phyloP scores from a whole-genome alignment of 306 rosid genomes.

The Cucumis melo region DNA sequence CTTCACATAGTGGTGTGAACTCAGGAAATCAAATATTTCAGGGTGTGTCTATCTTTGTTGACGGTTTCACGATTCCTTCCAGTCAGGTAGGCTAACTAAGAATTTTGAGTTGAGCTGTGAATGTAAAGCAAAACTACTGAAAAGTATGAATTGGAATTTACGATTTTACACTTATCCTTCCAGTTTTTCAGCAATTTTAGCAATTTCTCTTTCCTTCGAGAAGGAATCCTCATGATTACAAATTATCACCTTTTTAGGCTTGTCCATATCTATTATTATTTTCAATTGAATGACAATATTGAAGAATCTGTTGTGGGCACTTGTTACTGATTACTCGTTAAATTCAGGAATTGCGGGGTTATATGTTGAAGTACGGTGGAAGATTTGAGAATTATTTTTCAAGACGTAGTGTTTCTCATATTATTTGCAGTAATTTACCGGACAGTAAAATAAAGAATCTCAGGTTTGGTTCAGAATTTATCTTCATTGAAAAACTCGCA shows the following conservation, averaged over 20 bases:
- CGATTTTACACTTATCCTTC: not conserved
- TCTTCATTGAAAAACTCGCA: not conserved
- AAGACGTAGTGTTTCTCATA: conserved; percentile 63
- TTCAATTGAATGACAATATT: not conserved
- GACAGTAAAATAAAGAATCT: conserved; percentile 61
- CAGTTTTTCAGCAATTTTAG: not conserved
- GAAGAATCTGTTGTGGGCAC: not conserved
- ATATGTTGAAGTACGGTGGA: conserved; percentile 75
- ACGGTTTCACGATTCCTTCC: conserved; percentile 86
- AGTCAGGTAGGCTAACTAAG: conserved; percentile 38
- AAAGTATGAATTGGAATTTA: not conserved
- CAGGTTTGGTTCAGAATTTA: conserved; percentile 33
- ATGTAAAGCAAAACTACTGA: not conserved
- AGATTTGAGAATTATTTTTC: conserved; percentile 84
- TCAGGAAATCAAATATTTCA: conserved; percentile 37
- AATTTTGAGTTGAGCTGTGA: not conserved
- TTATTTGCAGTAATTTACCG: conserved; percentile 81
- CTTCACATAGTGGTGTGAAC: conserved; percentile 18
- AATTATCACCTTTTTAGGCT: not conserved
- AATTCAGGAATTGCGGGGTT: conserved; percentile 70
- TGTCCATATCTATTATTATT: not conserved
- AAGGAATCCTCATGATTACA: not conserved
- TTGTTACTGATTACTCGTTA: conserved; percentile 2
- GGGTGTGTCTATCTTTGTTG: conserved; percentile 79
- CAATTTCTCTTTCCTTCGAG: not conserved